Conservation (phyloP, 176 grass and related monocot species). For the Metroxylon sagu region DNA sequence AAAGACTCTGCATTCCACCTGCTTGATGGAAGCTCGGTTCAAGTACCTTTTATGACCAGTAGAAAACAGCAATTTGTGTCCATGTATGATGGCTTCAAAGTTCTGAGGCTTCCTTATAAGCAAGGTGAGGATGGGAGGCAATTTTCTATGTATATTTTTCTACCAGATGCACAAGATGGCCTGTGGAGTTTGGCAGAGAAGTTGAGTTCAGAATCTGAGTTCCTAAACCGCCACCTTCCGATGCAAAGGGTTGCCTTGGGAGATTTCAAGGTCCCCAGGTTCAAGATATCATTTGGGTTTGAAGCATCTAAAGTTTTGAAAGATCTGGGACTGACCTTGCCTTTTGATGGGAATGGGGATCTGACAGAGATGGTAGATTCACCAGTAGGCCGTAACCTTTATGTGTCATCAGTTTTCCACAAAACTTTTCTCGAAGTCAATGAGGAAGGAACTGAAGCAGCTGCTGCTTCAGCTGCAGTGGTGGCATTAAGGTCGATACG, state of each 20-base stretch:
- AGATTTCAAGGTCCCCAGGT: slow-evolving; percentile 67
- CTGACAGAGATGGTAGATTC: slow-evolving; percentile 55
- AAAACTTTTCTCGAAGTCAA: slow-evolving; percentile 69
- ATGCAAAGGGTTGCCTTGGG: slow-evolving; percentile 27
- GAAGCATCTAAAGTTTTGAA: slow-evolving; percentile 42
- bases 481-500: slow-evolving; percentile 5
- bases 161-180: slow-evolving; percentile 45
- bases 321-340: slow-evolving; percentile 42
- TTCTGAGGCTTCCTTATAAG: slow-evolving; percentile 64
- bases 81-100: slow-evolving; percentile 34
- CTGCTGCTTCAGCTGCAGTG: slow-evolving; percentile 33
- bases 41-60: slow-evolving; percentile 61
- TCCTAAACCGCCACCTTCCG: slow-evolving; percentile 44
- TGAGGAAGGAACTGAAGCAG: slow-evolving; percentile 78
- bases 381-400: slow-evolving; percentile 11
- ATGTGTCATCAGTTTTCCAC: slow-evolving; percentile 53
- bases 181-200: slow-evolving; percentile 45
- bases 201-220: slow-evolving; percentile 39
- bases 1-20: slow-evolving; percentile 39
- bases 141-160: slow-evolving; percentile 76
- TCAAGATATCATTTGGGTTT: slow-evolving; percentile 69
- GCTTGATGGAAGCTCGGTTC: slow-evolving; percentile 48
- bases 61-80: slow-evolving; percentile 39
- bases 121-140: slow-evolving; percentile 53
- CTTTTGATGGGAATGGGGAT: slow-evolving; percentile 37